A percentile compares a stretch with the other conserved stretches of the same genome.
These are phyloP conservation scores for Mortierella antarctica DNA, from an alignment of 192 early-diverging fungal species.

Conservation along the genomic window DNA sequence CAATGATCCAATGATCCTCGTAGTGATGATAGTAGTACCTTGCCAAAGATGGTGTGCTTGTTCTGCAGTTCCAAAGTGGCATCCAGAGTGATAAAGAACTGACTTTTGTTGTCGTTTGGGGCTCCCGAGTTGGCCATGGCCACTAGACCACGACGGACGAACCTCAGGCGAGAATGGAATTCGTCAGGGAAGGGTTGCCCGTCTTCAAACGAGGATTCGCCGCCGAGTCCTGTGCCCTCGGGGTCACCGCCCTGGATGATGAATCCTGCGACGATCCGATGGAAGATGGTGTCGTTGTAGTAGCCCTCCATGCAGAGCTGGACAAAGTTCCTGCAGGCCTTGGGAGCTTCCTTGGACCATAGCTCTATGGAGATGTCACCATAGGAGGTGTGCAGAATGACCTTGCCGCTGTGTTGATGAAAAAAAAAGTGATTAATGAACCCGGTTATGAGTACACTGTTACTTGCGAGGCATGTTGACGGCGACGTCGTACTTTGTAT, in stretches of 20 bases:
- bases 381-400: slow-evolving; percentile 84
- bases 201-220: slow-evolving; percentile 80
- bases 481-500: slow-evolving; percentile 57
- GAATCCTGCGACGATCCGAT: slow-evolving; percentile 90
- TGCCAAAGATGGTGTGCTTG: slow-evolving; percentile 95
- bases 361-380: slow-evolving; percentile 94
- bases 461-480: too few species aligned
- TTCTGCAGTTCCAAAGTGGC: slow-evolving; percentile 84
- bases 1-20: not conserved
- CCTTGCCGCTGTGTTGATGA: slow-evolving; percentile 65
- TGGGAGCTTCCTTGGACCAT: slow-evolving; percentile 94
- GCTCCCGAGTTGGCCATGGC: slow-evolving; percentile 90
- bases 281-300: slow-evolving; percentile 90
- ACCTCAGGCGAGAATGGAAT: slow-evolving; percentile 92
- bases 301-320: slow-evolving; percentile 93
- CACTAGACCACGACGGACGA: slow-evolving; percentile 85
- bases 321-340: slow-evolving; percentile 94
- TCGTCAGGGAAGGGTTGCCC: slow-evolving; percentile 89
- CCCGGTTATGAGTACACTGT: too few species aligned
- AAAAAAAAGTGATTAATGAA: not conserved
- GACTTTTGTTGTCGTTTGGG: slow-evolving; percentile 83
- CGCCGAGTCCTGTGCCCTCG: slow-evolving; percentile 86
- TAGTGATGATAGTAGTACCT: slow-evolving; percentile 53
- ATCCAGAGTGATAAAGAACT: slow-evolving; percentile 96
- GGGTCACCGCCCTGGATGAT: slow-evolving; percentile 97